Evolutionary conservation across 1,284 basidiomycete species (phyloP), one percentile per base, ranked within the genome.

Genomic region (Golubevia pallescens): DNA sequence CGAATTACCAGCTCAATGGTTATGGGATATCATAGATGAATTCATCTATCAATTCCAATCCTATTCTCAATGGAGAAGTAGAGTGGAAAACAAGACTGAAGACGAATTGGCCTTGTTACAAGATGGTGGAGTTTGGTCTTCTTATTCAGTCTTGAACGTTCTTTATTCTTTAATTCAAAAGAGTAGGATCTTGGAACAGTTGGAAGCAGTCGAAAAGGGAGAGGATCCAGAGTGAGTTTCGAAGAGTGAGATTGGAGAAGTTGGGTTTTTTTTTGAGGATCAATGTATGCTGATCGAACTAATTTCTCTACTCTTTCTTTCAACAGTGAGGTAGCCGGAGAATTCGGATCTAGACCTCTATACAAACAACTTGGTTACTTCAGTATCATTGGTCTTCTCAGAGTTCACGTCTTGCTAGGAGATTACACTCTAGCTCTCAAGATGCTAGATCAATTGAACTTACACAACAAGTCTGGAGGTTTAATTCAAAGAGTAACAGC

Each of bases 1-100:
- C 62, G 92, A 96, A 76, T 90, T 98, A 14, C 96, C 96, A 0
- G 93, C 95, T 70, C 95, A 97, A 86, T 99, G 96, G 96, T 88
- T 99, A 4, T 98, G 95, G 93, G 96, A 99, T 86, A 97, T 99
- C 87, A 92, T 98, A 80, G 96, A 98, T 87, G 96, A 98, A 85
- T 99, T 99, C 87, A 97, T 98, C 78, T 99, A 97, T 88, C 96
- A 98, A 86, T 99, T 96, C 89, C 94, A 97, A 86, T 93, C 93
- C 66, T 83, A 21, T 97, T 97, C 87, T 92, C 94, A 76, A 91
- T 97, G 85, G 92, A 89, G 95, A 65, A 92, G 92, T 53, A 93
- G 93, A 83, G 90, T 91, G 42, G 92, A 92, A 70, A 89, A 89
- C 71, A 97, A 97, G 88, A 90, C 90, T 0, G 94, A 95, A 62